Evolutionary conservation across 2,329 filamentous ascomycete genomes (phyloP).

Genomic region (Stachybotrys chlorohalonatus): DNA sequence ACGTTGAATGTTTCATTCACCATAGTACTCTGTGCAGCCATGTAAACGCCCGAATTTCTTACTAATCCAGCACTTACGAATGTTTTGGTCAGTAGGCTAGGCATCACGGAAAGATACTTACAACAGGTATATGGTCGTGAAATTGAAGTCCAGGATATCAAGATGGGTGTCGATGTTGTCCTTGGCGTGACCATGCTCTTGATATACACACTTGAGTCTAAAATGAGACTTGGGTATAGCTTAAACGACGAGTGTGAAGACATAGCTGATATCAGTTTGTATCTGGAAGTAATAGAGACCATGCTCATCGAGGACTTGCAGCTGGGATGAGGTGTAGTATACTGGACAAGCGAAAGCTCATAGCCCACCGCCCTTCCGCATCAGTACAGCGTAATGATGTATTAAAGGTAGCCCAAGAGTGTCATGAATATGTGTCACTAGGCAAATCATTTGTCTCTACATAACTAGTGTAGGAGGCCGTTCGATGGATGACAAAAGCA

Average conservation of each 20-base stretch:
- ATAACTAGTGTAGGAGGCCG: too few relatives aligned
- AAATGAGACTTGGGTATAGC: slow-evolving; percentile 12
- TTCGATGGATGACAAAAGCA: too few relatives aligned
- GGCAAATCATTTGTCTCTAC: too few relatives aligned
- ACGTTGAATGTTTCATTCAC: slow-evolving; percentile 10
- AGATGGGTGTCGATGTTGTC: slow-evolving; percentile 13
- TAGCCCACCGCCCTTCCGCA: too few relatives aligned
- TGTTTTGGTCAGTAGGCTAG: slow-evolving; percentile 15
- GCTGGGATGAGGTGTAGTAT: too few relatives aligned
- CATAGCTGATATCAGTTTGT: slow-evolving; percentile 1
- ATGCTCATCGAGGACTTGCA: too few relatives aligned
- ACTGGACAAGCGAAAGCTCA: too few relatives aligned
- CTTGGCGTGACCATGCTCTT: slow-evolving; percentile 16
- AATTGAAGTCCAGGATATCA: slow-evolving; percentile 6
- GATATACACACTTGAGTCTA: slow-evolving; percentile 12
- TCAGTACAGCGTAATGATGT: too few relatives aligned
- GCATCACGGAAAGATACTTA: slow-evolving; percentile 7
- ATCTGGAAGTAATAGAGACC: too few relatives aligned
- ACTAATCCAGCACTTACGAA: slow-evolving; percentile 10
- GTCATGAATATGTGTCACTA: too few relatives aligned
- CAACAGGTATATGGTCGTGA: slow-evolving; percentile 1
- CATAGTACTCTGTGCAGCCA: slow-evolving; percentile 6
- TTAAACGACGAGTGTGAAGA: slow-evolving; percentile 16
- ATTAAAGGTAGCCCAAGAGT: too few relatives aligned
- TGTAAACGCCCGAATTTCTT: slow-evolving; percentile 12